Percentiles rank a stretch among this genome's conserved stretches.
Conservation (phyloP, 2,329 filamentous ascomycete species). For the Cordyceps sp. region DNA sequence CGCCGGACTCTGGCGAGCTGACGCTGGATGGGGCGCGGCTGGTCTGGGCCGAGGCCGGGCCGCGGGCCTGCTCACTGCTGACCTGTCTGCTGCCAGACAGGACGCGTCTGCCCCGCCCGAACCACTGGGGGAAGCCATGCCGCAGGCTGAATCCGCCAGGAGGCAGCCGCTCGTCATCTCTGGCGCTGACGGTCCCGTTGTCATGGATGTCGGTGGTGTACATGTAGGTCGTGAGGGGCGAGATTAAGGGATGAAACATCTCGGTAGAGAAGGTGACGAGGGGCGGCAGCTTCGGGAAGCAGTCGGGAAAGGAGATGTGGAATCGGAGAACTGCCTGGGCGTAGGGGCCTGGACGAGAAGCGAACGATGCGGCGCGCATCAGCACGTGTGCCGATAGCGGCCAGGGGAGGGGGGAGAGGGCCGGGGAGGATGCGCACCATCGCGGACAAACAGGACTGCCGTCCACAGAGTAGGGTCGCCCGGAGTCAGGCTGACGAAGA, state of each 20-base stretch:
- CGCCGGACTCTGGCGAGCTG: slow-evolving; percentile 14
- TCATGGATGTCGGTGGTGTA: slow-evolving; percentile 68
- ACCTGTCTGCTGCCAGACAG: slow-evolving; percentile 20
- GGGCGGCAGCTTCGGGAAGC: slow-evolving; percentile 66
- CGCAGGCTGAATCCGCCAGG: slow-evolving; percentile 82
- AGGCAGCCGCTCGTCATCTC: slow-evolving; percentile 66
- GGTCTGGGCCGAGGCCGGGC: slow-evolving; percentile 9
- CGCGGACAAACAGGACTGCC: slow-evolving; percentile 79
- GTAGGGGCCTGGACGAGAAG: slow-evolving; percentile 54
- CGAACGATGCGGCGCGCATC: background rate
- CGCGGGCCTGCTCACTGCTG: slow-evolving; percentile 19
- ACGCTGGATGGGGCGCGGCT: slow-evolving; percentile 5
- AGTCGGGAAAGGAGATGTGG: slow-evolving; percentile 70
- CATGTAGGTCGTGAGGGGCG: slow-evolving; percentile 85
- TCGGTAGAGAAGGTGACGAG: slow-evolving; percentile 80
- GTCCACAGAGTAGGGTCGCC: slow-evolving; percentile 73
- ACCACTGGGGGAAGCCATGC: slow-evolving; percentile 86
- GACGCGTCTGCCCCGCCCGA: slow-evolving; percentile 39
- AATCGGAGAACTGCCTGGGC: slow-evolving; percentile 76
- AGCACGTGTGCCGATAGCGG: too few relatives aligned
- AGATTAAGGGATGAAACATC: slow-evolving; percentile 87
- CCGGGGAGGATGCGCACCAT: slow-evolving; percentile 39
- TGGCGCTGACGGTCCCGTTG: slow-evolving; percentile 64
- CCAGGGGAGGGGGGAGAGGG: too few relatives aligned
- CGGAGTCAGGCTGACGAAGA: slow-evolving; percentile 73